Percentiles rank a stretch among this genome's conserved stretches.
These are phyloP conservation scores for Debaryomyces tyrocola DNA, from an alignment of 805 yeast species.

Conservation along the genomic window DNA sequence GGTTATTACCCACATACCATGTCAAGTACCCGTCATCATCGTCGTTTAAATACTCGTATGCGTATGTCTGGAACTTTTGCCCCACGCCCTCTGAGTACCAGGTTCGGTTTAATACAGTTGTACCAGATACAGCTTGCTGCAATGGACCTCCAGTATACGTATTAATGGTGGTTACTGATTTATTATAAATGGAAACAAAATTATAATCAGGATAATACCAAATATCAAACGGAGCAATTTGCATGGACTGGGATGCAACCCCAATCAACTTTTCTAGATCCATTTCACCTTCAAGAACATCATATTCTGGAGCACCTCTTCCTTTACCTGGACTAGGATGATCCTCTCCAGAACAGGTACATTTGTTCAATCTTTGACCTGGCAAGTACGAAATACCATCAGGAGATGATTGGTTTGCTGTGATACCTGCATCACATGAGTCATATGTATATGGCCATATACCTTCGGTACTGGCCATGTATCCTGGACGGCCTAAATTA, in stretches of 20 bases:
- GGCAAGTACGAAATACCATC: conserved; percentile 88
- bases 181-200: conserved; percentile 69
- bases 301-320: conserved; percentile 95
- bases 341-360: conserved; percentile 80
- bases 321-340: conserved; percentile 89
- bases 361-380: conserved; percentile 74
- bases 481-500: conserved; percentile 90
- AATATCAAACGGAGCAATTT: conserved; percentile 91
- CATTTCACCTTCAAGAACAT: conserved; percentile 82
- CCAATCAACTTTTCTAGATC: conserved; percentile 53
- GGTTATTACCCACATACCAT: conserved; percentile 79
- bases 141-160: conserved; percentile 87
- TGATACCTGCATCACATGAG: conserved; percentile 89
- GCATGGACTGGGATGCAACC: conserved; percentile 85
- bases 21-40: conserved; percentile 67
- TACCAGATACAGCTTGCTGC: conserved; percentile 90
- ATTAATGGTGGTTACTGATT: conserved; percentile 72
- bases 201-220: conserved; percentile 92
- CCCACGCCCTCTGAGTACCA: conserved; percentile 74
- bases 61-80: conserved; percentile 65
- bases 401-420: conserved; percentile 86
- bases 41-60: conserved; percentile 74
- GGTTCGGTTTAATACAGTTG: conserved; percentile 67
- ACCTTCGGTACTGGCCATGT: conserved; percentile 82
- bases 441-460: conserved; percentile 94